Conservation (phyloP, 371 early-diverging fungal genomes). For the Lichtheimia ramosa region DNA sequence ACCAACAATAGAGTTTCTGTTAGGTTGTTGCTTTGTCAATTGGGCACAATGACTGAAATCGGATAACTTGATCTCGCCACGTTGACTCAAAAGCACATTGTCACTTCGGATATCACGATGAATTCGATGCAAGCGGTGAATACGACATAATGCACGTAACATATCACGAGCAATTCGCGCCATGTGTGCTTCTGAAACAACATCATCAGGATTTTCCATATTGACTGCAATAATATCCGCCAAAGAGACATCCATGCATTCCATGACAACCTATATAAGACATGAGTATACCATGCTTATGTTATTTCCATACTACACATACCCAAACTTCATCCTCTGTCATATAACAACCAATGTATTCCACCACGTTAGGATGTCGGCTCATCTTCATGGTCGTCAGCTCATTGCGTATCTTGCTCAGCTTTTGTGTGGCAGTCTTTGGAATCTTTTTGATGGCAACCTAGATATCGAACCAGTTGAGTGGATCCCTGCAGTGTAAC, state of each 20-base stretch:
- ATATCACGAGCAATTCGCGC: conserved; percentile 77
- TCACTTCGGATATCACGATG: conserved; percentile 95
- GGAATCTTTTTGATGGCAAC: conserved; percentile 78
- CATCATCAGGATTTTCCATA: conserved; percentile 36
- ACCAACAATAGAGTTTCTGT: conserved; percentile 72
- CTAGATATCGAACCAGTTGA: conserved; percentile 10
- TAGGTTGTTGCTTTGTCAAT: conserved; percentile 56
- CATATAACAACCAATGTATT: conserved; percentile 67
- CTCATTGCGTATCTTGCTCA: conserved; percentile 71
- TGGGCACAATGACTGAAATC: conserved; percentile 78
- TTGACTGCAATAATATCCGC: conserved; percentile 71
- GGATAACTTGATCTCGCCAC: conserved; percentile 74
- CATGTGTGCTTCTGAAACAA: conserved; percentile 62
- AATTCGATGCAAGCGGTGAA: conserved; percentile 89
- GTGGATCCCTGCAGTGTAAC: too few species aligned
- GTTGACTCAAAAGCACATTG: conserved; percentile 70
- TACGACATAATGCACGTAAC: conserved; percentile 82
- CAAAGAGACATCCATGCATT: conserved; percentile 81
- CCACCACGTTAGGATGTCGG: conserved; percentile 70
- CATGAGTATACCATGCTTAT: not conserved
- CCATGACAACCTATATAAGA: conserved; percentile 67
- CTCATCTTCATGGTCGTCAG: conserved; percentile 70
- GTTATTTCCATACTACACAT: not conserved
- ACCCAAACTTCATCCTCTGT: conserved; percentile 62
- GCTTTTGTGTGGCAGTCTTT: conserved; percentile 59